These are phyloP conservation scores for Amniculicola lignicola DNA, from an alignment of 495 filamentous ascomycete genomes.

Conservation along the genomic window DNA sequence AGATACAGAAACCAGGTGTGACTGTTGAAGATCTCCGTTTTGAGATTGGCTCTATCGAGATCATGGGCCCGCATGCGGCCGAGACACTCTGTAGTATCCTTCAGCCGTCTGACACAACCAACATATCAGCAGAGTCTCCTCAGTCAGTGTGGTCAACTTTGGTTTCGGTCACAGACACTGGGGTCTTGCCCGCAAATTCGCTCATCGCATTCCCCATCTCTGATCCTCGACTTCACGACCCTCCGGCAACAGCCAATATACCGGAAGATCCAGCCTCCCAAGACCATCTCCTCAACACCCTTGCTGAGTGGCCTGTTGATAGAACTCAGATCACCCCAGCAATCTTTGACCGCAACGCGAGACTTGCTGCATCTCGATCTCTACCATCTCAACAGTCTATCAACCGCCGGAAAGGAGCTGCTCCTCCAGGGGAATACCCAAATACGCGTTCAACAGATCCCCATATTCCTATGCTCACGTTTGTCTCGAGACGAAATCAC, in stretches of 20 bases:
- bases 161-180: conserved; percentile 67
- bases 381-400: conserved; percentile 81
- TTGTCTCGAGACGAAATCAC: conserved; percentile 55
- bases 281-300: conserved; percentile 52
- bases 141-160: conserved; percentile 61
- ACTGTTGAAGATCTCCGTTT: conserved; percentile 87
- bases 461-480: conserved; percentile 72
- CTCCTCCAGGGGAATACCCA: conserved; percentile 60
- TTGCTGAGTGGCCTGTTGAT: conserved; percentile 72
- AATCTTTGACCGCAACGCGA: conserved; percentile 67
- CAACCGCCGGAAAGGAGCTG: conserved; percentile 72
- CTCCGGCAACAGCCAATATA: conserved; percentile 50
- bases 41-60: conserved; percentile 90
- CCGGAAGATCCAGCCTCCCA: conserved; percentile 46
- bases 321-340: conserved; percentile 49
- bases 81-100: conserved; percentile 75
- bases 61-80: conserved; percentile 78
- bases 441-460: conserved; percentile 65
- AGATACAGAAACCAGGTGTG: conserved; percentile 67
- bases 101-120: conserved; percentile 45
- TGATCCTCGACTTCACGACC: conserved; percentile 79
- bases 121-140: conserved; percentile 42
- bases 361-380: conserved; percentile 58
- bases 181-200: conserved; percentile 67
- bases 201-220: conserved; percentile 68